A percentile compares a stretch with the other conserved stretches of the same genome.
phyloP scores from a whole-genome alignment of 495 filamentous ascomycete species.

The Aspergillus cristatus region DNA sequence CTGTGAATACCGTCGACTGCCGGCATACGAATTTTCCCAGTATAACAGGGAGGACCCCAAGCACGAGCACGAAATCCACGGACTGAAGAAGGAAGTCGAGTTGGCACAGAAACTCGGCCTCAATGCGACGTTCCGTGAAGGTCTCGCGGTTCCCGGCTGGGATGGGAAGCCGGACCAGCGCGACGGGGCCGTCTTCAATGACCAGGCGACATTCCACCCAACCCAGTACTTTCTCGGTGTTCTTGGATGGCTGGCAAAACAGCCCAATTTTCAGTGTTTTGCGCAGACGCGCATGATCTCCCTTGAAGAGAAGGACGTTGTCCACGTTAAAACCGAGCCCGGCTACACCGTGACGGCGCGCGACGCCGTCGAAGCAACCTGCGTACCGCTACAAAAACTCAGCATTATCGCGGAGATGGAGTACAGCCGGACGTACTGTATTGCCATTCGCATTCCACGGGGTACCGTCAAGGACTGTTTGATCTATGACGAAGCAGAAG shows the following conservation, averaged over 20 bases:
- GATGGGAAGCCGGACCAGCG: constrained; percentile 41
- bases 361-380: constrained; percentile 45
- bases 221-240: constrained; percentile 45
- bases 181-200: constrained; percentile 32
- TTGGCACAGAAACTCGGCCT: constrained; percentile 34
- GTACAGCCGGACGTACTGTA: constrained; percentile 47
- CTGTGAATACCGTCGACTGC: constrained; percentile 45
- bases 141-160: constrained; percentile 33
- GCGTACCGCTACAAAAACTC: constrained; percentile 47
- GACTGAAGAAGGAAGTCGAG: constrained; percentile 31
- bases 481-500: constrained; percentile 45
- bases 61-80: constrained; percentile 29
- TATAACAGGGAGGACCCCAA: constrained; percentile 23
- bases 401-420: constrained; percentile 40
- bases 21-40: constrained; percentile 35
- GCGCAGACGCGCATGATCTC: constrained; percentile 39
- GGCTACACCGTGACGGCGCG: constrained; percentile 39
- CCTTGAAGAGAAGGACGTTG: constrained; percentile 35
- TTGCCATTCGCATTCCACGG: constrained; percentile 46
- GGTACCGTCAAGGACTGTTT: constrained; percentile 42
- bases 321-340: constrained; percentile 32
- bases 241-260: constrained; percentile 37
- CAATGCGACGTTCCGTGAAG: constrained; percentile 27
- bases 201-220: constrained; percentile 52
- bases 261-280: constrained; percentile 45